Evolutionary conservation across 2,329 filamentous ascomycete species (phyloP), one percentile per base, ranked within the genome.

Genomic region (Aquanectria penicillioides): DNA sequence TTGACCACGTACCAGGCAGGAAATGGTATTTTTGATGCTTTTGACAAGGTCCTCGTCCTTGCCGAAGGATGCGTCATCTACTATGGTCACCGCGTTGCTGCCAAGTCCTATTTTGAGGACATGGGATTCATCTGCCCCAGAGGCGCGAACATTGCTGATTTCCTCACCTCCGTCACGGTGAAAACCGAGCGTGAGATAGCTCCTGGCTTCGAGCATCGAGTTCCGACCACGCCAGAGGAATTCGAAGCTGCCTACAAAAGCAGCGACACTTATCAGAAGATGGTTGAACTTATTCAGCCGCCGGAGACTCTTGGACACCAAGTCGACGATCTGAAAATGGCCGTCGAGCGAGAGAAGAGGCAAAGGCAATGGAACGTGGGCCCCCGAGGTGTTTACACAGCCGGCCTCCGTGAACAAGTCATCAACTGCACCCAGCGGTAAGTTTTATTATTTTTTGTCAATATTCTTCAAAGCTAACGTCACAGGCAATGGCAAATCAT

Each of bases 41-140:
- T 92, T 80, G 89, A 92, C 73, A 91, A 91, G 72, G 88, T 91
- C 3, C 75, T 90, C 54, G 83, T 92, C 15, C 88, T 92, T 38
- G 87, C 90, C 58, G 78, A 84, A 36, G 89, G 89, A 1, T 82
- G 84, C 5, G 86, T 88, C 75, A 84, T 91, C 51, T 92, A 85
- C 75, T 86, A 87, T 69, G 89, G 89, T 0, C 85, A 83, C 3
- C 81, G 83, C 4, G 76, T 78, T n/a, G 79, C 85, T 38, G 89
- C 89, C 3, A 83, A 81, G 54, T 78, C 84, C 56, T 92, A 90
- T 73, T 91, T 92, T 69, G 79, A 86, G 57, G 80, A 86, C 46
- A 79, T 91, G 13, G 89, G 89, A 9, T 91, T 89, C 71, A 68
- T 85, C 44, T 86, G 73, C 29, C 71, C 72, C n/a, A 63, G 69